Evolutionary conservation across 2,329 filamentous ascomycete genomes (phyloP), one percentile per base, ranked within the genome.

Genomic region (Fusarium sp.): DNA sequence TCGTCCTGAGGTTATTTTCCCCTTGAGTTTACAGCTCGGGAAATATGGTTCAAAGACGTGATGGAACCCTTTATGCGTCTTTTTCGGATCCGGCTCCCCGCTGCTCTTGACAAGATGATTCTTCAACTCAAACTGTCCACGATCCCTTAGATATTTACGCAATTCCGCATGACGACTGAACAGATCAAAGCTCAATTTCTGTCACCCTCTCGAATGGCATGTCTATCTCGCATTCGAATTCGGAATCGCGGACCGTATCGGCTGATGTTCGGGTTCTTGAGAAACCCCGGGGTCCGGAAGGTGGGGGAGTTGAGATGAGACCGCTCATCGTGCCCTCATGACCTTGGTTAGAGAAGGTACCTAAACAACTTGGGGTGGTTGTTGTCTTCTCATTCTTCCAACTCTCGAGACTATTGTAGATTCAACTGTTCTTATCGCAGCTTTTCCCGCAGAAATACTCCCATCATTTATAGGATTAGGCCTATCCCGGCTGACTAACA

Each of bases 261-360:
- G 75, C 60, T 77, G 74, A 73, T 77, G 27, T 67, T 75, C 75
- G 75, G 75, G 51, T 35, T 67, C 36, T 51, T 58, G 42, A 62
- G 68, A 59, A 46, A 58, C 40, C 31, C 70, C 74, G 55, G 64
- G 57, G 27, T 17, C 61, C 56, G 66, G 72, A 60, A 68, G 51
- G 70, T 68, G 71, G 74, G 71, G 71, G 64, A 56, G 29, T 40
- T 27, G 49, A 51, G 44, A 51, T n/a, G 51, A 64, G 44, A 64
- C 62, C 42, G 51, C 51, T 58, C 57, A 44, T 71, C 36, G 53
- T 22, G 61, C 60, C 57, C 71, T 70, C 71, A 70, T 72, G 68
- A 67, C 69, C 65, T 62, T 22, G 38, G 66, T 51, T 8, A 49
- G 17, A 59, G 40, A 20, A 31, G n/a, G 56, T 36, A 24, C 61